Evolutionary conservation across 2,329 filamentous ascomycete genomes (phyloP).

Genomic region (Juglanconis sp.): DNA sequence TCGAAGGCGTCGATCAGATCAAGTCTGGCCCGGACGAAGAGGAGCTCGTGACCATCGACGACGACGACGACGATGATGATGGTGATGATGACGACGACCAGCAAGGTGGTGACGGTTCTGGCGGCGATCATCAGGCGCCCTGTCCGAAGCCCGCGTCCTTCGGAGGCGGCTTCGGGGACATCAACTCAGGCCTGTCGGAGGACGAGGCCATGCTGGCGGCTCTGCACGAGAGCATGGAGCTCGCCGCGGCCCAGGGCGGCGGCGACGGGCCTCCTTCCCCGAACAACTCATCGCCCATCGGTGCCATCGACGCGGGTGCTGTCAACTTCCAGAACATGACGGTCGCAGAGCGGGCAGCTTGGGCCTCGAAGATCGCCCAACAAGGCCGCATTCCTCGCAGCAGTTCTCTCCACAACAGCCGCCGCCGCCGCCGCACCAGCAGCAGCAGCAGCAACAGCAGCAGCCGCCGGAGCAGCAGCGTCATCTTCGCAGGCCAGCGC

Average conservation of each 20-base stretch:
- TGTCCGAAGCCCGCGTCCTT: too few relatives aligned
- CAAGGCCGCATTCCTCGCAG: neutral
- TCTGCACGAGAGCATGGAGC: constrained; percentile 43
- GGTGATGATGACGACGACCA: neutral
- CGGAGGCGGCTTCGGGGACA: neutral
- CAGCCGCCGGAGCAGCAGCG: neutral
- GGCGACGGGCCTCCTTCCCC: neutral
- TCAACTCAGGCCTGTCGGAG: neutral
- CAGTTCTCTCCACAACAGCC: neutral
- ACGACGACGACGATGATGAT: neutral
- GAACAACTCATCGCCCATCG: neutral
- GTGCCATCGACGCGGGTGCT: neutral
- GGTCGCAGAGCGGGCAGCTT: neutral
- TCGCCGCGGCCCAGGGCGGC: constrained; percentile 33
- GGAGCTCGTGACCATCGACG: constrained; percentile 2
- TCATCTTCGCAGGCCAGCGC: neutral
- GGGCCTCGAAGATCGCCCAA: neutral
- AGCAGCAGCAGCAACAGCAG: neutral
- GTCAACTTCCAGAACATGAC: neutral
- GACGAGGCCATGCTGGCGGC: neutral
- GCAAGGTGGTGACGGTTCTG: neutral
- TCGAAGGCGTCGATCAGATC: constrained; percentile 42
- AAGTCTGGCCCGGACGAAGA: neutral
- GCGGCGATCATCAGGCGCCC: neutral
- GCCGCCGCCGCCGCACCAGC: neutral